Conservation (phyloP, 2,329 filamentous ascomycete species). For the Claviceps sp. region DNA sequence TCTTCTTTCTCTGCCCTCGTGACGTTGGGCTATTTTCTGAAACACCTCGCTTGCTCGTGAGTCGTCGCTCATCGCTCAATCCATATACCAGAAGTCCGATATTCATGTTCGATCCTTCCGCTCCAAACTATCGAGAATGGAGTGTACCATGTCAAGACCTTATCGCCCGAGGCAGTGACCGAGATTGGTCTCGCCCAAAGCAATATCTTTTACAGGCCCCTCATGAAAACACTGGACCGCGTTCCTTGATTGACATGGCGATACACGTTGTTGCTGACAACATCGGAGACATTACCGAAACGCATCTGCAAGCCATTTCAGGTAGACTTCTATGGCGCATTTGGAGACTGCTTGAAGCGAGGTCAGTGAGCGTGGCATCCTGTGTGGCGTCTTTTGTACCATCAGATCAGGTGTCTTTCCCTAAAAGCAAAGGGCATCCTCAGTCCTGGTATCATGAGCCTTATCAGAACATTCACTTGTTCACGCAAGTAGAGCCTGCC, state of each 20-base stretch:
- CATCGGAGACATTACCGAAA: slow-evolving; percentile 20
- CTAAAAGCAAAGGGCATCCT: background rate
- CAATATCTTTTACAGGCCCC: slow-evolving; percentile 16
- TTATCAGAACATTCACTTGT: background rate
- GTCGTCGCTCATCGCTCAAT: background rate
- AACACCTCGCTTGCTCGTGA: background rate
- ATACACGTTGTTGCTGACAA: slow-evolving; percentile 24
- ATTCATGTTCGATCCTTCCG: slow-evolving; percentile 20
- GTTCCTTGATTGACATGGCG: slow-evolving; percentile 26
- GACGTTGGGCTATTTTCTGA: too few species aligned
- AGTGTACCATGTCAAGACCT: slow-evolving; percentile 16
- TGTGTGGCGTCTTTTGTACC: background rate
- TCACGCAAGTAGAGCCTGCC: background rate
- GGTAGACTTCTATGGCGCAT: slow-evolving; percentile 21
- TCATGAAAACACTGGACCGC: slow-evolving; percentile 18
- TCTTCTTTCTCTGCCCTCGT: background rate
- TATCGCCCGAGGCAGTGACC: slow-evolving; percentile 11
- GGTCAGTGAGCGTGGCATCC: slow-evolving; percentile 17
- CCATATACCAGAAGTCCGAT: background rate
- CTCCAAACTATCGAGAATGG: slow-evolving; percentile 26
- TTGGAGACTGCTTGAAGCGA: slow-evolving; percentile 26
- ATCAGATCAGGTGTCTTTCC: background rate
- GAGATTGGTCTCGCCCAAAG: slow-evolving; percentile 23
- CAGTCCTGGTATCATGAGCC: background rate
- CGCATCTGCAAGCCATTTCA: slow-evolving; percentile 23